Evolutionary conservation across 148 eudicot species (phyloP), one percentile per base, ranked within the genome.

Genomic region (Arctostaphylos glauca): DNA sequence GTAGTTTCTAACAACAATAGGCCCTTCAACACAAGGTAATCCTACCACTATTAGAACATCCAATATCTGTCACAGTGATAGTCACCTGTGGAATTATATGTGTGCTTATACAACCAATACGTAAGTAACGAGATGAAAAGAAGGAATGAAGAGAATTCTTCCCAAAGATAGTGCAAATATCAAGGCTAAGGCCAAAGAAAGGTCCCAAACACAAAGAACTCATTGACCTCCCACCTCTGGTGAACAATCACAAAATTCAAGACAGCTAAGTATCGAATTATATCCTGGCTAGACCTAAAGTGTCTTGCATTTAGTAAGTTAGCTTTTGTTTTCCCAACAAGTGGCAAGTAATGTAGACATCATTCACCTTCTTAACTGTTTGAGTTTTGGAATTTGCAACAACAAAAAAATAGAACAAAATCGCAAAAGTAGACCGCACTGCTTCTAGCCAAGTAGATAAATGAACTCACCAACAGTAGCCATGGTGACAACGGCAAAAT

Each of bases 401-500:
- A 55, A 18, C 41, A 68, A 6, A 44, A 80, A 46, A 52, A 53
- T 8, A 23, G 31, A 18, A 67, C 23, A 66, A 38, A 43, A 21
- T 46, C 38, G 16, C 38, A 18, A 84, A 38, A 1, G 14, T 19
- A 60, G 6, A 6, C 12, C 5, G 5, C 25, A 10, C 9, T 48
- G 25, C 46, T 46, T 50, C 13, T 31, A 56, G 62, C 64, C 76
- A 50, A 16, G 53, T 49, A 50, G 50, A 70, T 77, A 78, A 81
- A 80, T 53, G 67, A 77, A 87, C 93, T 89, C 76, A 96, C 99
- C 99, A 54, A 96, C 98, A 43, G 99, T 96, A 71, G 97, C 90
- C 99, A 96, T 96, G 58, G 99, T 94, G 77, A 96, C 95, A 58
- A 96, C 89, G 76, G 99, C 94, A 85, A 96, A 96, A 83, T 96